These are phyloP conservation scores for Bipolaris sorokiniana DNA, from an alignment of 2,329 filamentous ascomycete species.

Conservation along the genomic window DNA sequence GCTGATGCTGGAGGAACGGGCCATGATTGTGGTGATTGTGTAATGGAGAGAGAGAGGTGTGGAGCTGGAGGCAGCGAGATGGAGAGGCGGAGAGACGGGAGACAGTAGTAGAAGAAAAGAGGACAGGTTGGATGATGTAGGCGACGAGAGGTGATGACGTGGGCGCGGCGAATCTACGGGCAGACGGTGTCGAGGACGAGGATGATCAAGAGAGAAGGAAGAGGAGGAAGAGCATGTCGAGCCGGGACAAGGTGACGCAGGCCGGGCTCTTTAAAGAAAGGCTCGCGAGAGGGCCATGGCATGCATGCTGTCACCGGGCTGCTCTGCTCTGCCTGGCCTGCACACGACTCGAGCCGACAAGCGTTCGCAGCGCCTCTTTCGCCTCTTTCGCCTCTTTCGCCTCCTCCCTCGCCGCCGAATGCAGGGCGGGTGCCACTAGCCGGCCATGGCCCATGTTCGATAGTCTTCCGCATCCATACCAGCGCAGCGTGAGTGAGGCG, in stretches of 20 bases:
- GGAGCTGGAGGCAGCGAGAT: neutral
- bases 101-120: too few relatives aligned
- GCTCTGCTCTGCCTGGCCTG: constrained; percentile 12
- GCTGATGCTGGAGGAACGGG: constrained; percentile 48
- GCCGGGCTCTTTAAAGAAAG: constrained; percentile 20
- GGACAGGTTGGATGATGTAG: constrained; percentile 2
- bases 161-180: constrained; percentile 18
- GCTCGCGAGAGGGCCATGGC: constrained; percentile 1
- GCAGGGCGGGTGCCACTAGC: constrained; percentile 20
- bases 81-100: neutral
- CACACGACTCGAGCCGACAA: constrained; percentile 28
- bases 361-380: constrained; percentile 23
- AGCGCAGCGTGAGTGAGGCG: neutral
- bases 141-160: constrained; percentile 17
- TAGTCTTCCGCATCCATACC: neutral
- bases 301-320: neutral
- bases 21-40: constrained; percentile 36
- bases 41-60: neutral
- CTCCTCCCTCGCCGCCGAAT: constrained; percentile 1
- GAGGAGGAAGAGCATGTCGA: constrained; percentile 1
- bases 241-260: constrained; percentile 21
- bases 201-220: neutral
- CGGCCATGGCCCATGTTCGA: constrained; percentile 2
- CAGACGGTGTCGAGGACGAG: constrained; percentile 7
- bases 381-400: constrained; percentile 9